phyloP scores from a whole-genome alignment of 345 rosid species.

The Theobroma cacao region DNA sequence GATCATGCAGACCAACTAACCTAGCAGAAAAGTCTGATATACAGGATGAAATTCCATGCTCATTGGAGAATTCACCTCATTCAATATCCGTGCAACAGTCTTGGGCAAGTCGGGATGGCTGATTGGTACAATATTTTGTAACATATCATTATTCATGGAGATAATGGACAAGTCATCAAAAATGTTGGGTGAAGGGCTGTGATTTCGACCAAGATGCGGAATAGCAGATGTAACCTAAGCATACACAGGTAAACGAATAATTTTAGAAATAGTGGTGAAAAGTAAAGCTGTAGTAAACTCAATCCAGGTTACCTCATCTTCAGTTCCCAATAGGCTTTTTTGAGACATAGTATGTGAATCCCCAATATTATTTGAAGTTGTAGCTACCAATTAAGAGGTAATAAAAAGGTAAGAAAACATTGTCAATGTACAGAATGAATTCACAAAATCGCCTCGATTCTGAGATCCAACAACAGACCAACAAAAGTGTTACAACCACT shows the following conservation, averaged over 20 bases:
- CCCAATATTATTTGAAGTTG: conserved; percentile 9
- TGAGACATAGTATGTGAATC: conserved; percentile 3
- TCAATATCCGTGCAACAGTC: conserved; percentile 45
- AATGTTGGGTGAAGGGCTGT: neutral
- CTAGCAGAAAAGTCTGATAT: conserved; percentile 62
- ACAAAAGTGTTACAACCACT: neutral
- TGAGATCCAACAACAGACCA: neutral
- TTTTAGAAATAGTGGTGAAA: neutral
- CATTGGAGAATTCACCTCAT: conserved; percentile 49
- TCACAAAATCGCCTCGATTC: neutral
- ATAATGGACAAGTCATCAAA: conserved; percentile 48
- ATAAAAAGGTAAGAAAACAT: neutral
- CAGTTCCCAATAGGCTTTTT: neutral
- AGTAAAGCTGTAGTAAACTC: conserved; percentile 6
- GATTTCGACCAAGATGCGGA: conserved; percentile 18
- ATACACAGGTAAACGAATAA: neutral
- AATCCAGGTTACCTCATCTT: conserved; percentile 31
- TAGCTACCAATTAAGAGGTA: conserved; percentile 7
- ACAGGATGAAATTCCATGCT: conserved; percentile 87
- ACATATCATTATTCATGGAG: neutral
- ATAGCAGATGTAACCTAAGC: conserved; percentile 27
- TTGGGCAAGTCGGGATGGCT: conserved; percentile 44
- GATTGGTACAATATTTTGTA: conserved; percentile 1
- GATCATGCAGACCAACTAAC: conserved; percentile 22
- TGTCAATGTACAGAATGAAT: neutral